These are phyloP conservation scores for Cladosporium sphaerospermum DNA, from an alignment of 2,329 filamentous ascomycete species.

Conservation along the genomic window DNA sequence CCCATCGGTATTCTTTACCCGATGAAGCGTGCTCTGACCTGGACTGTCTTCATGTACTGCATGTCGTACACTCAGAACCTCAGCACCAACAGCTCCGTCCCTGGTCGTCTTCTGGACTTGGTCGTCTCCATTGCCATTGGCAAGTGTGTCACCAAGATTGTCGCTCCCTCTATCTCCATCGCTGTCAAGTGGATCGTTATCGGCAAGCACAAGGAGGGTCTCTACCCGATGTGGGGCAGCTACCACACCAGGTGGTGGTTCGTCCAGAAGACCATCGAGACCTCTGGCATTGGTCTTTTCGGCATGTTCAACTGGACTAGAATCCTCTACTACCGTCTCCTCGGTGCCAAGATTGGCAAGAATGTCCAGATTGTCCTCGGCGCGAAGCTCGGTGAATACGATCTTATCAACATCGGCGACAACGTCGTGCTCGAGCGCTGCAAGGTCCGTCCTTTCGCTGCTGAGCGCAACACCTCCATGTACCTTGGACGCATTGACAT, in stretches of 20 bases:
- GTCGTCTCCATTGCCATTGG: conserved; percentile 41
- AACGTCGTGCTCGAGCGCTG: conserved; percentile 44
- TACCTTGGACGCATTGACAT: conserved; percentile 48
- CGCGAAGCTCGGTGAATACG: conserved; percentile 49
- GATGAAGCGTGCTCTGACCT: conserved; percentile 45
- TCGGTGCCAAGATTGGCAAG: conserved; percentile 49
- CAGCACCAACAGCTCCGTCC: conserved; percentile 35
- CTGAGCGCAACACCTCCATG: conserved; percentile 53
- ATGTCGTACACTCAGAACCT: conserved; percentile 38
- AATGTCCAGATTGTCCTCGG: conserved; percentile 43
- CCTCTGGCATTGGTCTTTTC: conserved; percentile 46
- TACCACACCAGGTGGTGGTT: conserved; percentile 57
- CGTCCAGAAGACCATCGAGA: conserved; percentile 47
- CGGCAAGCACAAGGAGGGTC: conserved; percentile 47
- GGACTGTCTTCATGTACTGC: conserved; percentile 48
- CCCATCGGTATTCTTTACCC: conserved; percentile 48
- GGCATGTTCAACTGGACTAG: conserved; percentile 34
- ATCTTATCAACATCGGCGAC: conserved; percentile 50
- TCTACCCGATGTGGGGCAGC: conserved; percentile 54
- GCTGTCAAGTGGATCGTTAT: conserved; percentile 50
- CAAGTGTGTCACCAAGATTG: conserved; percentile 34
- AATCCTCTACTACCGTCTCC: conserved; percentile 44
- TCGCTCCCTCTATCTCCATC: conserved; percentile 45
- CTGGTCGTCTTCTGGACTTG: conserved; percentile 46
- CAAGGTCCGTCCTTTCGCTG: conserved; percentile 48